Evolutionary conservation across 257 asterid species (phyloP).

Genomic region (Solanum chmielewskii): DNA sequence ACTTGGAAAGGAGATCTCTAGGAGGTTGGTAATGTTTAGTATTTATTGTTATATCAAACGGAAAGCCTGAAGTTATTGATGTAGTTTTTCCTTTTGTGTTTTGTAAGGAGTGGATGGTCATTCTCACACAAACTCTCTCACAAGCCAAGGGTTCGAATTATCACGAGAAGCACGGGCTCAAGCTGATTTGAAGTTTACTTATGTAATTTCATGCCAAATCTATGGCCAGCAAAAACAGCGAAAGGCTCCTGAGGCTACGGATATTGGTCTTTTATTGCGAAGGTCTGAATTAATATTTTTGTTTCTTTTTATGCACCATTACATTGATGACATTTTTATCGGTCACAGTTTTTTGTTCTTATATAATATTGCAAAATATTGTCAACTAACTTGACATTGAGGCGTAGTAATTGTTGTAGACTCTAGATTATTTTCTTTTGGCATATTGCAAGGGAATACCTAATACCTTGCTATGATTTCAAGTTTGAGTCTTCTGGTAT

Average conservation of each 20-base stretch:
- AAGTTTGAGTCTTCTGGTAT: background rate
- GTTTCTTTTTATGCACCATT: background rate
- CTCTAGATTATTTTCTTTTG: background rate
- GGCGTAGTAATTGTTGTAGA: background rate
- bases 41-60: background rate
- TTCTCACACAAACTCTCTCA: conserved; percentile 35
- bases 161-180: conserved; percentile 96
- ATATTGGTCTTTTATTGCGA: conserved; percentile 78
- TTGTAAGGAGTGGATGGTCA: conserved; percentile 37
- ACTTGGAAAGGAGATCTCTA: conserved; percentile 64
- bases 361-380: background rate
- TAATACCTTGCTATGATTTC: background rate
- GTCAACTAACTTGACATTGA: background rate
- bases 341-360: background rate
- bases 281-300: conserved; percentile 32
- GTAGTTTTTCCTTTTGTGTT: conserved; percentile 1
- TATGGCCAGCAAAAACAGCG: conserved; percentile 96
- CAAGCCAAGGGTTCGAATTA: conserved; percentile 65
- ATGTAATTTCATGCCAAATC: conserved; percentile 94
- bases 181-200: conserved; percentile 89
- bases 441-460: background rate
- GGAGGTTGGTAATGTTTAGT: conserved; percentile 45
- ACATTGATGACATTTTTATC: background rate
- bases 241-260: conserved; percentile 95
- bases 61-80: background rate